These are phyloP conservation scores for Phyllosticta citribraziliensis DNA, from an alignment of 2,329 filamentous ascomycete genomes.

Conservation along the genomic window DNA sequence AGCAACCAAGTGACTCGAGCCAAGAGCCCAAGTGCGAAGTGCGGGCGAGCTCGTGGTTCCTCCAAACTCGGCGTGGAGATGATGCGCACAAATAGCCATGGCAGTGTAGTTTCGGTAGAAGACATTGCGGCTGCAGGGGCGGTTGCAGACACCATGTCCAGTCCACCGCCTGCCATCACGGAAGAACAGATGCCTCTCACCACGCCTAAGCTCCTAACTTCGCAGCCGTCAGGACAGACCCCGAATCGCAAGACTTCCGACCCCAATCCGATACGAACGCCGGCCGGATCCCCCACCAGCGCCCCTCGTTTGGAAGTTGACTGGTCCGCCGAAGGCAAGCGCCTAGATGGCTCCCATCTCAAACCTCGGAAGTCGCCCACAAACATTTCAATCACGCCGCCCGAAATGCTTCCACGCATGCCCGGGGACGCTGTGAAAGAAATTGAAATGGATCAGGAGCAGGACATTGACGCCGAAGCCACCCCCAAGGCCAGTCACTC, in stretches of 20 bases:
- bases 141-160: slow-evolving; percentile 18
- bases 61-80: slow-evolving; percentile 94
- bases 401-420: slow-evolving; percentile 38
- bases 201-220: neutral
- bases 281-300: neutral
- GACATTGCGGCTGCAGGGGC: slow-evolving; percentile 25
- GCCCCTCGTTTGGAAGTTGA: neutral
- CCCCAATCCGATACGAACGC: neutral
- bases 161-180: slow-evolving; percentile 30
- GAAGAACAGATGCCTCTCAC: slow-evolving; percentile 27
- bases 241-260: neutral
- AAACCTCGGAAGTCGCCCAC: neutral
- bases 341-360: slow-evolving; percentile 8
- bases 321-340: neutral
- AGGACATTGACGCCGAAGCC: slow-evolving; percentile 15
- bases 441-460: slow-evolving; percentile 21
- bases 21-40: slow-evolving; percentile 36
- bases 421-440: slow-evolving; percentile 33
- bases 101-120: slow-evolving; percentile 53
- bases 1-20: slow-evolving; percentile 39
- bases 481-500: slow-evolving; percentile 28
- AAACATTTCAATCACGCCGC: slow-evolving; percentile 35
- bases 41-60: slow-evolving; percentile 31
- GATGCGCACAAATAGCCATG: slow-evolving; percentile 94
- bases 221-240: slow-evolving; percentile 16